Percentiles rank a stretch among this genome's conserved stretches.
These are phyloP conservation scores for Senecio squalidus DNA, from an alignment of 140 eudicot genomes.

Conservation along the genomic window DNA sequence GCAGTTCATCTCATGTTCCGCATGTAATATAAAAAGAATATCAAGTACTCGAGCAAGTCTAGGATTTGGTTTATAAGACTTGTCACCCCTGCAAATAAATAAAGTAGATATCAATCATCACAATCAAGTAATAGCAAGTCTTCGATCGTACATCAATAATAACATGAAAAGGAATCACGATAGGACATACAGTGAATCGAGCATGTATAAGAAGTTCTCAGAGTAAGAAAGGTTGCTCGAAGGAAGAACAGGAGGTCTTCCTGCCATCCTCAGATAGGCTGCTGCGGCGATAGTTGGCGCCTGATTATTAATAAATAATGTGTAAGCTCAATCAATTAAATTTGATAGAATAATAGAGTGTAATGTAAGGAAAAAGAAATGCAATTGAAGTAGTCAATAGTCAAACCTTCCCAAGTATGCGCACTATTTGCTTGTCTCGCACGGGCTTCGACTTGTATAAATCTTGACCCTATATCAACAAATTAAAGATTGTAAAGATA, in stretches of 20 bases:
- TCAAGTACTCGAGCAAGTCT: conserved; percentile 93
- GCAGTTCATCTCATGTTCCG: conserved; percentile 99
- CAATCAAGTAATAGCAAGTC: background rate
- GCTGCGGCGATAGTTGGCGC: conserved; percentile 99
- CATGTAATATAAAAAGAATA: conserved; percentile 89
- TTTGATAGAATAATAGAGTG: background rate
- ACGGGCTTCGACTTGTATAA: conserved; percentile 89
- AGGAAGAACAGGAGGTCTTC: conserved; percentile 98
- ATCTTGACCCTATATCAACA: conserved; percentile 78
- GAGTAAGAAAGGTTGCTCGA: conserved; percentile 91
- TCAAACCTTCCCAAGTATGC: conserved; percentile 93
- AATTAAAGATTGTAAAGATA: background rate
- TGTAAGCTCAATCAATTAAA: conserved; percentile 4
- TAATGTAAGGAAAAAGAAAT: background rate
- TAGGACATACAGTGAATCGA: conserved; percentile 84
- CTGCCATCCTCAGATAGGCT: conserved; percentile 96
- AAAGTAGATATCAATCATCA: conserved; percentile 5
- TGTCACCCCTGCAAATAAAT: conserved; percentile 65
- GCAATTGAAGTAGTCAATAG: background rate
- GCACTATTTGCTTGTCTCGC: conserved; percentile 96
- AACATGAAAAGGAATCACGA: background rate
- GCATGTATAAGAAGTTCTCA: conserved; percentile 97
- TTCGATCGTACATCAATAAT: background rate
- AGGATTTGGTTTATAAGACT: conserved; percentile 91
- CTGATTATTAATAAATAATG: conserved; percentile 33